phyloP scores from a whole-genome alignment of 495 filamentous ascomycete genomes.

The Alectoria sarmentosa region DNA sequence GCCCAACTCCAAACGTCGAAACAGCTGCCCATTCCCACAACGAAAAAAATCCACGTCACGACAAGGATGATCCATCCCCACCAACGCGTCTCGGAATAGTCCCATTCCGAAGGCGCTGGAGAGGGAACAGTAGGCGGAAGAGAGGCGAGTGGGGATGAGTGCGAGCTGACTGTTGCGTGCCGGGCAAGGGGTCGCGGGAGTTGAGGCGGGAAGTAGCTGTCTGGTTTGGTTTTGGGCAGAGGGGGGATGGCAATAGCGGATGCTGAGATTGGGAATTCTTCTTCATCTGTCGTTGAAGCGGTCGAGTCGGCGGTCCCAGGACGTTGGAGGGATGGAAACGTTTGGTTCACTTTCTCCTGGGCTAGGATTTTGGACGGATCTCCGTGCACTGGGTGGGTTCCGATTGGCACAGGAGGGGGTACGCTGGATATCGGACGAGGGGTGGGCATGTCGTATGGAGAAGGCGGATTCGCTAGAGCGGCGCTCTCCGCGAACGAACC shows the following conservation, averaged over 20 bases:
- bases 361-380: conserved; percentile 35
- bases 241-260: conserved; percentile 21
- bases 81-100: conserved; percentile 89
- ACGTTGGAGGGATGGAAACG: conserved; percentile 41
- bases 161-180: conserved; percentile 54
- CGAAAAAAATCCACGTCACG: conserved; percentile 90
- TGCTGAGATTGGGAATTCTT: conserved; percentile 59
- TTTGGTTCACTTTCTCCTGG: conserved; percentile 42
- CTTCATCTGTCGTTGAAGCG: conserved; percentile 71
- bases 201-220: conserved; percentile 55
- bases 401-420: conserved; percentile 23
- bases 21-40: conserved; percentile 91
- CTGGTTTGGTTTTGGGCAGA: conserved; percentile 42
- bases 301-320: conserved; percentile 29
- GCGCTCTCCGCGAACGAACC: background rate
- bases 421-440: conserved; percentile 19
- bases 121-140: conserved; percentile 29
- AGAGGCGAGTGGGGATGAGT: conserved; percentile 39
- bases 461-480: conserved; percentile 10
- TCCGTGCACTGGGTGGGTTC: conserved; percentile 23
- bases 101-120: conserved; percentile 52
- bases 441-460: conserved; percentile 25
- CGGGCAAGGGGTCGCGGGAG: conserved; percentile 12
- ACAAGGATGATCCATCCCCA: conserved; percentile 93
- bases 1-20: conserved; percentile 99